phyloP scores from a whole-genome alignment of 495 filamentous ascomycete species.

The Aspergillus conjunctus region DNA sequence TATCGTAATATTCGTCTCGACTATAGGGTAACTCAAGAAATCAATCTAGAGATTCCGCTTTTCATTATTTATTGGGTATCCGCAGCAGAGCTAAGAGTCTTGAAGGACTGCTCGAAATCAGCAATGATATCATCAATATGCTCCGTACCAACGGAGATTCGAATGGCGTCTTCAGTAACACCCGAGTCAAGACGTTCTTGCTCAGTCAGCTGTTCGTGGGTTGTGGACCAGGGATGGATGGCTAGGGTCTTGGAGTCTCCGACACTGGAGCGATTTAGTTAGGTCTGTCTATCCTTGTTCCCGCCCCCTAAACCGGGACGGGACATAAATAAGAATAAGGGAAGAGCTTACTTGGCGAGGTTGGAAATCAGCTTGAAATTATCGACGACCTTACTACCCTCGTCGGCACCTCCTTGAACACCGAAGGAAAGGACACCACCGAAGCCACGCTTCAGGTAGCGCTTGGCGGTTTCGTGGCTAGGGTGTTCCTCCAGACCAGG shows the following conservation, averaged over 20 bases:
- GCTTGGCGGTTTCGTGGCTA: conserved; percentile 81
- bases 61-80: neutral
- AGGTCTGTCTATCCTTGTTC: neutral
- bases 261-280: conserved; percentile 46
- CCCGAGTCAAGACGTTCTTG: conserved; percentile 81
- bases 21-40: no score
- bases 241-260: conserved; percentile 83
- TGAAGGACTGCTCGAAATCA: conserved; percentile 93
- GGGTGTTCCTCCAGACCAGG: conserved; percentile 83
- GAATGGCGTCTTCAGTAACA: conserved; percentile 89
- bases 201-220: conserved; percentile 89
- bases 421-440: conserved; percentile 93
- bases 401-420: conserved; percentile 81
- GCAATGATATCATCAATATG: conserved; percentile 98
- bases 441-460: conserved; percentile 84
- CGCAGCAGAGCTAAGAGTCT: conserved; percentile 43
- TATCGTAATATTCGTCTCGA: no score
- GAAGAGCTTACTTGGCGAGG: conserved; percentile 67
- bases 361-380: conserved; percentile 94
- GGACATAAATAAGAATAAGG: neutral
- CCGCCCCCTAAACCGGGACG: no score
- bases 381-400: conserved; percentile 87
- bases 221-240: conserved; percentile 96
- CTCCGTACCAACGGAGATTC: conserved; percentile 95
- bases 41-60: no score